Evolutionary conservation across 1,284 basidiomycete species (phyloP).

Genomic region (Psilocybe mexicana): DNA sequence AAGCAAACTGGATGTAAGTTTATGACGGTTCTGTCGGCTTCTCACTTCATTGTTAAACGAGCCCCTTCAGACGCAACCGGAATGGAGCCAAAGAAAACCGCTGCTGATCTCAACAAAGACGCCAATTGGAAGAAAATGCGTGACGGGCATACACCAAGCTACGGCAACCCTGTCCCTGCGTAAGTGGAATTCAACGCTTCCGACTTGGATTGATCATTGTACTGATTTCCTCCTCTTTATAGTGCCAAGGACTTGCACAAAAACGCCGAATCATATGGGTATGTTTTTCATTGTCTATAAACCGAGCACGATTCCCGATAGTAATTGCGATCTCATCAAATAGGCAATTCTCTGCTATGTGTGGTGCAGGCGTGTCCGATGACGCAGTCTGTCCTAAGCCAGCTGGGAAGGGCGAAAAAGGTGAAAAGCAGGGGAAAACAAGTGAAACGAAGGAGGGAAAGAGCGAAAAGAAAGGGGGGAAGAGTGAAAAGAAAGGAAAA

Average conservation of each 20-base stretch:
- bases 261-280: not conserved
- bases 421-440: too few relatives aligned
- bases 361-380: too few relatives aligned
- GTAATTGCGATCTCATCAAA: too few relatives aligned
- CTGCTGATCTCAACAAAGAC: not conserved
- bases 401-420: too few relatives aligned
- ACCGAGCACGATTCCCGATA: not conserved
- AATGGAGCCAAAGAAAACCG: not conserved
- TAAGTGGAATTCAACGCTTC: not conserved
- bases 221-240: not conserved
- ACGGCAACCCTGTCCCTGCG: not conserved
- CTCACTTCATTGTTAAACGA: not conserved
- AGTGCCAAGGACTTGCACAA: not conserved
- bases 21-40: not conserved
- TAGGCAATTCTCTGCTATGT: too few relatives aligned
- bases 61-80: not conserved
- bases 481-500: too few relatives aligned
- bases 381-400: too few relatives aligned
- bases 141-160: not conserved
- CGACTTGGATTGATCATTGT: not conserved
- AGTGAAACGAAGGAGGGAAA: too few relatives aligned
- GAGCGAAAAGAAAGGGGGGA: too few relatives aligned
- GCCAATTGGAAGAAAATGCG: not conserved
- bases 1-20: not conserved
- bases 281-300: not conserved